phyloP scores from a whole-genome alignment of 2,329 filamentous ascomycete species.

The Fusarium kyushuense region DNA sequence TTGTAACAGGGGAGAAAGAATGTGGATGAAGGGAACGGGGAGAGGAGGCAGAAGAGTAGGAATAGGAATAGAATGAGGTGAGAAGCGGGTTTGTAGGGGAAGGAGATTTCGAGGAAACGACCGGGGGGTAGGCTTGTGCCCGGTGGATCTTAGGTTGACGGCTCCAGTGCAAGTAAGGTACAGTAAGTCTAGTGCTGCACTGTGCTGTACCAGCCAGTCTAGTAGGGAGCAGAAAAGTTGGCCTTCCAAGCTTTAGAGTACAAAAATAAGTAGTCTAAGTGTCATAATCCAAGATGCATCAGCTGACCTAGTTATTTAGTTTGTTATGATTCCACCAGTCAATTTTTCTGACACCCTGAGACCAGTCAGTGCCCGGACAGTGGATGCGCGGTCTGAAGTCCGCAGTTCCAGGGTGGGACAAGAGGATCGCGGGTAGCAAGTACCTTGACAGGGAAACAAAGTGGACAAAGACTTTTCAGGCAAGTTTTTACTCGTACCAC shows the following conservation, averaged over 20 bases:
- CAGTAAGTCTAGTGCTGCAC: background rate
- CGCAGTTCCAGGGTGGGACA: conserved; percentile 19
- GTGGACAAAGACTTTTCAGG: conserved; percentile 1
- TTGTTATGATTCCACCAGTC: too few relatives aligned
- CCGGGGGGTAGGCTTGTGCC: conserved; percentile 22
- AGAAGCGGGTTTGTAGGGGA: conserved; percentile 38
- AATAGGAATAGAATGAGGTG: conserved; percentile 38
- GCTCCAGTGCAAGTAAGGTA: background rate
- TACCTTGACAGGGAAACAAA: background rate
- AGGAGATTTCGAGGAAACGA: conserved; percentile 43
- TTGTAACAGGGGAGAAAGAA: conserved; percentile 12
- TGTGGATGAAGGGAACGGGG: conserved; percentile 35
- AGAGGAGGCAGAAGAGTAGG: conserved; percentile 29
- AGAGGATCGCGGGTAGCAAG: conserved; percentile 3
- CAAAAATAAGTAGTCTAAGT: too few relatives aligned
- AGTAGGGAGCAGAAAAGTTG: too few relatives aligned
- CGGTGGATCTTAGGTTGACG: background rate
- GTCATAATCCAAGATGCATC: too few relatives aligned
- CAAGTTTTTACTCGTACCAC: conserved; percentile 37
- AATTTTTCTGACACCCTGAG: too few relatives aligned
- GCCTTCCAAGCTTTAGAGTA: too few relatives aligned
- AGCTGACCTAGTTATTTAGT: too few relatives aligned
- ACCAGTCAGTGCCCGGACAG: background rate
- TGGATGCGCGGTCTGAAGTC: background rate
- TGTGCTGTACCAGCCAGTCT: background rate